Percentiles rank a stretch among this genome's conserved stretches.
Evolutionary conservation across 768 basidiomycete genomes (phyloP).

Genomic region (Macrolepiota albuminosa): DNA sequence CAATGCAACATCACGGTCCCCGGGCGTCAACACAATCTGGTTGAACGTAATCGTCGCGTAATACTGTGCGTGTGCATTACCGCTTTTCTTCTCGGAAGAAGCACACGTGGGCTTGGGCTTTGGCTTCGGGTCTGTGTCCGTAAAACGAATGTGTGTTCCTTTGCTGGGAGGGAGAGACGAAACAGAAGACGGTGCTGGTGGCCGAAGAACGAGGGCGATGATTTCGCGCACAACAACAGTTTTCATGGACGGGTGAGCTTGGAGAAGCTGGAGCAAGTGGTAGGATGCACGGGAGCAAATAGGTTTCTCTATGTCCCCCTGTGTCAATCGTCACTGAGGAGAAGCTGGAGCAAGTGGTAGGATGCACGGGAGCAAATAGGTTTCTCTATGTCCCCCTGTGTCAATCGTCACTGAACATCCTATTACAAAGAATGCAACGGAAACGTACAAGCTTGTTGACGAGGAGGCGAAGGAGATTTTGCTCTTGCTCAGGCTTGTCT

Average conservation of each 20-base stretch:
- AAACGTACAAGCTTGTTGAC: conserved; percentile 86
- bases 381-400: conserved; percentile 84
- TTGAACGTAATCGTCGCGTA: conserved; percentile 94
- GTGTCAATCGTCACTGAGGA: conserved; percentile 23
- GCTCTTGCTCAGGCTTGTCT: conserved; percentile 95
- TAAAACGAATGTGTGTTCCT: conserved; percentile 51
- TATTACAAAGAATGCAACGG: not conserved
- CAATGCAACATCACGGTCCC: conserved; percentile 70
- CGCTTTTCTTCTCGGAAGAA: conserved; percentile 34
- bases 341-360: conserved; percentile 80
- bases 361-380: conserved; percentile 87
- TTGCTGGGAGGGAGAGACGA: conserved; percentile 28
- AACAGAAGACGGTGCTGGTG: conserved; percentile 34
- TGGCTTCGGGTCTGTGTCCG: conserved; percentile 28
- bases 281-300: conserved; percentile 89
- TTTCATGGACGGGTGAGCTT: conserved; percentile 93
- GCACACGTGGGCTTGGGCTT: conserved; percentile 23
- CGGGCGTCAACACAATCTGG: conserved; percentile 73
- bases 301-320: conserved; percentile 88
- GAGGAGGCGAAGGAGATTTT: conserved; percentile 87
- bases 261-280: conserved; percentile 83
- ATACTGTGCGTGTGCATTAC: conserved; percentile 77
- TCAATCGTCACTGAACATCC: not conserved
- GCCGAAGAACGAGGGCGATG: conserved; percentile 70
- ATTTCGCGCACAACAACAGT: conserved; percentile 83